Percentiles rank a stretch among this genome's conserved stretches.
These are phyloP conservation scores for Rosa hybrid DNA, from an alignment of 331 rosid species.

Conservation along the genomic window DNA sequence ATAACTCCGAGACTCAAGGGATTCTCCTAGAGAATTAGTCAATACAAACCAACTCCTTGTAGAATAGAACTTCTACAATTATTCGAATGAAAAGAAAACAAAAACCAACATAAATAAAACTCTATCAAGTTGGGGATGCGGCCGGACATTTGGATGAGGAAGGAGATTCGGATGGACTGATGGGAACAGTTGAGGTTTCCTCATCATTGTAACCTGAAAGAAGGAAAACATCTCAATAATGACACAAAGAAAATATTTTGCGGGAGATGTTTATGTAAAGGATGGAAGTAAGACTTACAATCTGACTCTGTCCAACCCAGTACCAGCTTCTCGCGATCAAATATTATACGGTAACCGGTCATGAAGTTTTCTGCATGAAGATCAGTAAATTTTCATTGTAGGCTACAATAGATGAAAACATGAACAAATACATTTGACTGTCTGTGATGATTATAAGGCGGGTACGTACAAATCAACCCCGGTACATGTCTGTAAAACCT, in stretches of 20 bases:
- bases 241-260: not conserved
- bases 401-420: not conserved
- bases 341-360: constrained; percentile 66
- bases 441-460: not conserved
- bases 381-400: constrained; percentile 19
- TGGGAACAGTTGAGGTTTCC: constrained; percentile 32
- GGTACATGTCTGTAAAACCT: not conserved
- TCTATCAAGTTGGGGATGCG: constrained; percentile 32
- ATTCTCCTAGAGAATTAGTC: too few relatives aligned
- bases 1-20: too few relatives aligned
- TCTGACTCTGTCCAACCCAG: constrained; percentile 72
- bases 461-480: not conserved
- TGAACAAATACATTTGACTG: not conserved
- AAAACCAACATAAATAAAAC: too few relatives aligned
- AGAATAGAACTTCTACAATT: too few relatives aligned
- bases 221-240: not conserved
- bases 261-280: not conserved
- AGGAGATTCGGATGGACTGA: constrained; percentile 39
- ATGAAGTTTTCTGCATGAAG: constrained; percentile 75
- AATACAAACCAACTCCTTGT: too few relatives aligned
- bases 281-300: constrained; percentile 43
- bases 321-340: constrained; percentile 71
- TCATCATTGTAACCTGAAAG: constrained; percentile 52
- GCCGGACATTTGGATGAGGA: constrained; percentile 43
- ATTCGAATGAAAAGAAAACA: too few relatives aligned